Evolutionary conservation across 345 rosid genomes (phyloP), one percentile per base, ranked within the genome.

Genomic region (Eucalyptus polybractea): DNA sequence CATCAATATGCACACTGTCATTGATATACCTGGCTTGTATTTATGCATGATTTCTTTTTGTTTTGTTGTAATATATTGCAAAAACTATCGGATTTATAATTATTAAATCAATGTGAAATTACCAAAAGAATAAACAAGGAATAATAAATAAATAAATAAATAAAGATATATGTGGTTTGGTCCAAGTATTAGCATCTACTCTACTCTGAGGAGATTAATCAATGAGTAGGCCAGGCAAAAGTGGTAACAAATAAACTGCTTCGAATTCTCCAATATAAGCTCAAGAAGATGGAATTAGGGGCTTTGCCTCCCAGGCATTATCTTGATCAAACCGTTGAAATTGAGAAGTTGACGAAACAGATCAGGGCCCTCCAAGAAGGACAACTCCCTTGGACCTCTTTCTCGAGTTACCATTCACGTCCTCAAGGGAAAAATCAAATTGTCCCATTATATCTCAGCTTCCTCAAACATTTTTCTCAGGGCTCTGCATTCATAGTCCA

Each of bases 41-140:
- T 58, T 27, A 62, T 27, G 69, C 69, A 40, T 27, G 80, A 27
- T 31, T 62, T 62, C 33, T 29, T 62, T 13, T 62, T 58, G 14
- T 58, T 58, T 58, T 58, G 65, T 58, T 24, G 65, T 58, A 58
- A 27, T 58, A 58, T 58, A 24, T 24, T 58, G 65, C 7, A 0
- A 58, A 58, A 58, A 58, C n/a, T 4, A 58, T 42, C 89, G 11
- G 98, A 96, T 50, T 95, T 88, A 94, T 97, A 53, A 19, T 19
- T 53, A 19, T 53, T 53, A 53, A 6, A 58, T 58, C 29, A 58
- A 5, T 24, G 1, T 24, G 65, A 58, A 58, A 58, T 58, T n/a
- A 10, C 1, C 56, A 53, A 53, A 53, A 53, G 6, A 58, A 58
- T 22, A 5, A 22, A 58, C 3, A 25, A 53, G 56, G 56, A 53